Percentiles rank a stretch among this genome's conserved stretches.
Conservation (phyloP, 208 protist species). For the Acanthamoeba lugdunensis region DNA sequence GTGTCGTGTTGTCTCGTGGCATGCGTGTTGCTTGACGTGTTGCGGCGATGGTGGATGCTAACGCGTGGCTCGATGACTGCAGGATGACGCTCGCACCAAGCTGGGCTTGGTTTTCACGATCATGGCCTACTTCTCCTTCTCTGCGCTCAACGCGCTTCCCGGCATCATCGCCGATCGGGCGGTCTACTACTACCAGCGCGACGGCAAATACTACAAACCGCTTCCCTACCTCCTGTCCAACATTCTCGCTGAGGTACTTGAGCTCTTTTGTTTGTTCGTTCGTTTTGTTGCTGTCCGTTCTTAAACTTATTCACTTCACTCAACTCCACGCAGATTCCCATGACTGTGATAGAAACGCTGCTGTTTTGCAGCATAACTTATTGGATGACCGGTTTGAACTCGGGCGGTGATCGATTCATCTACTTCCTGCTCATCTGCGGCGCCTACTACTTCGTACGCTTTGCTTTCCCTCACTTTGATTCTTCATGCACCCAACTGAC, state of each 20-base stretch:
- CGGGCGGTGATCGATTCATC: background rate
- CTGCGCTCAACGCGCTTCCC: background rate
- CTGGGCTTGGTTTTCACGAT: constrained; percentile 28
- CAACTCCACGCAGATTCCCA: background rate
- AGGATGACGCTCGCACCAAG: background rate
- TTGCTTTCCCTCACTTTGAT: background rate
- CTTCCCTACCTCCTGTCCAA: constrained; percentile 63
- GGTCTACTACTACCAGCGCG: constrained; percentile 57
- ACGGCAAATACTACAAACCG: constrained; percentile 62
- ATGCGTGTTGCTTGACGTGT: background rate
- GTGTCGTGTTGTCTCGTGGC: background rate
- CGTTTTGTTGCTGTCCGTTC: background rate
- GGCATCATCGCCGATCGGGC: background rate
- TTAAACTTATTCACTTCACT: too few relatives aligned
- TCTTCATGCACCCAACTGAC: background rate
- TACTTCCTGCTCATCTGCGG: constrained; percentile 32
- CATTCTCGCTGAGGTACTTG: constrained; percentile 32
- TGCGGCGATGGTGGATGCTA: background rate
- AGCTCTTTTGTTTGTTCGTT: background rate
- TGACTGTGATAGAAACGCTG: constrained; percentile 4
- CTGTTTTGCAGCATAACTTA: constrained; percentile 15
- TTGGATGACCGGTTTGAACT: constrained; percentile 60
- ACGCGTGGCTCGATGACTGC: background rate
- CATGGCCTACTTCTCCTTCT: constrained; percentile 20
- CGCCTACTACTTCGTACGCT: constrained; percentile 12